A percentile compares a stretch with the other conserved stretches of the same genome.
Conservation (phyloP, 768 basidiomycete species). For the Terana coerulea region DNA sequence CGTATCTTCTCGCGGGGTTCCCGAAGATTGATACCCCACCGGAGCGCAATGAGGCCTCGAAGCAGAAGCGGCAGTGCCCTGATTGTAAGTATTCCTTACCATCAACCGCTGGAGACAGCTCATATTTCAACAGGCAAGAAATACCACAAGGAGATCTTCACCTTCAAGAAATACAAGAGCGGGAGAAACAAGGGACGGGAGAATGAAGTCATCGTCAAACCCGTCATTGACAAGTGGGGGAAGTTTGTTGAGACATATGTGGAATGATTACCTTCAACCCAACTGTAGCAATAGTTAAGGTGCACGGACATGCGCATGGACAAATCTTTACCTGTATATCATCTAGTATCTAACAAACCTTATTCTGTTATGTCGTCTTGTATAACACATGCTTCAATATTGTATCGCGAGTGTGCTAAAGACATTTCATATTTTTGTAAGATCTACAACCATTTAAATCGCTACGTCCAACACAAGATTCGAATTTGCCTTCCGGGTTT, state of each 20-base stretch:
- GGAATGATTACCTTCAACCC: neutral
- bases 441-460: too few species aligned
- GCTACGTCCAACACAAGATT: too few species aligned
- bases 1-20: constrained; percentile 57
- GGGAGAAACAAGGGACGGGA: constrained; percentile 62
- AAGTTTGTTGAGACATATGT: constrained; percentile 43
- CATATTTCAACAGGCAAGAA: constrained; percentile 40
- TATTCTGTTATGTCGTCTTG: too few species aligned
- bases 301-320: too few species aligned
- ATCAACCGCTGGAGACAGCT: constrained; percentile 22
- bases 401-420: too few species aligned
- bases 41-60: constrained; percentile 19
- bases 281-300: too few species aligned
- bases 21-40: constrained; percentile 33
- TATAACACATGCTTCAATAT: too few species aligned
- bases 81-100: constrained; percentile 39
- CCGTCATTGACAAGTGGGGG: constrained; percentile 78
- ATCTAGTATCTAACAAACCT: too few species aligned
- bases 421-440: too few species aligned
- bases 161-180: constrained; percentile 51
- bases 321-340: too few species aligned
- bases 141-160: constrained; percentile 76
- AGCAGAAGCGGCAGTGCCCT: constrained; percentile 26
- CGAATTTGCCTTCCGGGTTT: too few species aligned
- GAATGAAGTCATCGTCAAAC: constrained; percentile 71